These are phyloP conservation scores for Zostera marina DNA, from an alignment of 116 monocot genomes.

Conservation along the genomic window DNA sequence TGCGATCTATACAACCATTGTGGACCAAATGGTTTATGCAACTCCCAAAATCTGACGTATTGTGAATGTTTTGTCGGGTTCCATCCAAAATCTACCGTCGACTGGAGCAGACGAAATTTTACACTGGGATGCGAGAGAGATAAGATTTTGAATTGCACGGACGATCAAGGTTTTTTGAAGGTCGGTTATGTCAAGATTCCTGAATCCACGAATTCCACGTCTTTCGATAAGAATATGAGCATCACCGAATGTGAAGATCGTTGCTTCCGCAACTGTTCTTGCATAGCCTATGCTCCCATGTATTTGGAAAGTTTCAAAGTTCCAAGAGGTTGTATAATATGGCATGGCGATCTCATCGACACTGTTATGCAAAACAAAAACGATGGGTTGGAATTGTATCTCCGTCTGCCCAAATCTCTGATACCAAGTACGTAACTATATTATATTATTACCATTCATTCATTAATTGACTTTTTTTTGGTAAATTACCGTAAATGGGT, in stretches of 20 bases:
- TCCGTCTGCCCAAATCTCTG: constrained; percentile 5
- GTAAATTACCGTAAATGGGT: too few species aligned
- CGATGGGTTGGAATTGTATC: constrained; percentile 5
- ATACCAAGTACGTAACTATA: not conserved
- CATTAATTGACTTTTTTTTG: too few species aligned
- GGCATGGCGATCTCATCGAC: constrained; percentile 14
- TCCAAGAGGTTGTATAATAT: constrained; percentile 15
- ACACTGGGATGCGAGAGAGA: too few species aligned
- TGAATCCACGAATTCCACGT: constrained; percentile 3
- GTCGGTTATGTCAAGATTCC: constrained; percentile 14
- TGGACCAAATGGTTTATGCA: too few species aligned
- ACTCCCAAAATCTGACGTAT: too few species aligned
- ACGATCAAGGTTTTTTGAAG: too few species aligned
- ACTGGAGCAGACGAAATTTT: too few species aligned
- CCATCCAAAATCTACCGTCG: too few species aligned
- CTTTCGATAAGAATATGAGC: not conserved
- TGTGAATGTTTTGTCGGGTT: too few species aligned
- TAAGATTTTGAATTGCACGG: too few species aligned
- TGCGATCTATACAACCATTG: too few species aligned
- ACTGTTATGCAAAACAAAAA: not conserved
- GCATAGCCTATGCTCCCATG: constrained; percentile 7
- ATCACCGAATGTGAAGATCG: not conserved
- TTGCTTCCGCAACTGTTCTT: constrained; percentile 13
- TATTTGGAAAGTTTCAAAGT: not conserved
- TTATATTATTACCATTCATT: too few species aligned